A percentile compares a stretch with the other conserved stretches of the same genome.
These are phyloP conservation scores for Xylaria bambusicola DNA, from an alignment of 495 filamentous ascomycete species.

Conservation along the genomic window DNA sequence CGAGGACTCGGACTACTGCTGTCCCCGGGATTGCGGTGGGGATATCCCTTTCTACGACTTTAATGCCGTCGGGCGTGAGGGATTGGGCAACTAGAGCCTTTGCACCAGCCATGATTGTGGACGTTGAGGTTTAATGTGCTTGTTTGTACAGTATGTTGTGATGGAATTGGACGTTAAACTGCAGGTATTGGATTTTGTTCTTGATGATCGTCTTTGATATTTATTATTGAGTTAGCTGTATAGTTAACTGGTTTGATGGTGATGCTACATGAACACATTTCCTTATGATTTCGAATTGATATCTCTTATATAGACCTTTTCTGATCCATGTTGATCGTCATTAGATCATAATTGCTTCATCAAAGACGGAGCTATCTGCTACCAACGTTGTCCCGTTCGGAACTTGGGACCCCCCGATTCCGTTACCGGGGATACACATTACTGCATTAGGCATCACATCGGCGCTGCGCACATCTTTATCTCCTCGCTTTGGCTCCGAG, in stretches of 20 bases:
- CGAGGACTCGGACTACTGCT: constrained; percentile 22
- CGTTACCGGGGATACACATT: constrained; percentile 2
- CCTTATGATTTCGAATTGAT: neutral
- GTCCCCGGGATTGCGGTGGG: constrained; percentile 17
- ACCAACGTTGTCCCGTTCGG: no score
- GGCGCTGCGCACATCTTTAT: neutral
- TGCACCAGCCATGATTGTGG: constrained; percentile 8
- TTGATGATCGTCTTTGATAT: no score
- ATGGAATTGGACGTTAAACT: no score
- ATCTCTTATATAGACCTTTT: constrained; percentile 8
- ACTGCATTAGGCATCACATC: constrained; percentile 11
- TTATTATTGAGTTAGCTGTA: no score
- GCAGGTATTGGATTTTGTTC: no score
- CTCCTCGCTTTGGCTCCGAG: neutral
- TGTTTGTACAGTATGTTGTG: no score
- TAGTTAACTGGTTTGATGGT: neutral
- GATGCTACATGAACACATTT: constrained; percentile 2
- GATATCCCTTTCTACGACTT: neutral
- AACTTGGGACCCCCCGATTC: neutral
- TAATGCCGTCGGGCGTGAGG: constrained; percentile 6
- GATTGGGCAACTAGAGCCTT: constrained; percentile 14
- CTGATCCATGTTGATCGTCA: no score
- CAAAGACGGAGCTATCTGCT: no score
- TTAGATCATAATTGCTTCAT: no score
- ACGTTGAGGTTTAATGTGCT: no score